Evolutionary conservation across 2,329 filamentous ascomycete species (phyloP).

Genomic region (Pseudogymnoascus sp.): DNA sequence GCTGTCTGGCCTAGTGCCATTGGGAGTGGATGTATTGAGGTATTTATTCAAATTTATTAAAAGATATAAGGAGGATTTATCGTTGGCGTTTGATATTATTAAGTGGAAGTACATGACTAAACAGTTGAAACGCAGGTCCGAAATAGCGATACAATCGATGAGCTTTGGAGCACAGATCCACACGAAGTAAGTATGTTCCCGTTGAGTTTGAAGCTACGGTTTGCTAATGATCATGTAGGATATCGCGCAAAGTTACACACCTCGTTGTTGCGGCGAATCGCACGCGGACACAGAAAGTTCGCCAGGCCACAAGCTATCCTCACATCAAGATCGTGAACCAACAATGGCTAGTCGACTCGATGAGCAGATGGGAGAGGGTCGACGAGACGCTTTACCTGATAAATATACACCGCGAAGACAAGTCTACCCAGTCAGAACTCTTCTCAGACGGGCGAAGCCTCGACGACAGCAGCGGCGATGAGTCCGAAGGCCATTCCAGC

Average conservation of each 20-base stretch:
- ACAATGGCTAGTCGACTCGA: constrained; percentile 79
- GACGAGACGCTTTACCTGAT: constrained; percentile 68
- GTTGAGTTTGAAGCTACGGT: not conserved
- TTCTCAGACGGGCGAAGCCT: not conserved
- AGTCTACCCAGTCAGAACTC: constrained; percentile 26
- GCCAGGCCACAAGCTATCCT: constrained; percentile 70
- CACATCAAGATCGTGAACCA: constrained; percentile 87
- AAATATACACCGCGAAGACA: constrained; percentile 29
- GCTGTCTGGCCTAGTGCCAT: constrained; percentile 81
- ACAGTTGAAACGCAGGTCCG: constrained; percentile 46
- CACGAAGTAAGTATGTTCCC: constrained; percentile 26
- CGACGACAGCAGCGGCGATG: constrained; percentile 30
- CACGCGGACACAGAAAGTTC: constrained; percentile 82
- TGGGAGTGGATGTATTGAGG: constrained; percentile 66
- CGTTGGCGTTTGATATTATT: not conserved
- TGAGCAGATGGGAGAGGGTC: constrained; percentile 74
- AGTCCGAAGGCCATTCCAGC: constrained; percentile 8
- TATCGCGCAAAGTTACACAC: constrained; percentile 61
- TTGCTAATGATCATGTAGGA: constrained; percentile 27
- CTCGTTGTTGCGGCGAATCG: constrained; percentile 63
- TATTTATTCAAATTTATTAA: constrained; percentile 21
- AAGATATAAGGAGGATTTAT: not conserved
- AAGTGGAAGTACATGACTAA: not conserved
- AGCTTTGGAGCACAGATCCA: constrained; percentile 69
- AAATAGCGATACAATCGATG: constrained; percentile 79